Evolutionary conservation across 139 green algal species (phyloP), one percentile per base, ranked within the genome.

Genomic region (Dunaliella primolecta): DNA sequence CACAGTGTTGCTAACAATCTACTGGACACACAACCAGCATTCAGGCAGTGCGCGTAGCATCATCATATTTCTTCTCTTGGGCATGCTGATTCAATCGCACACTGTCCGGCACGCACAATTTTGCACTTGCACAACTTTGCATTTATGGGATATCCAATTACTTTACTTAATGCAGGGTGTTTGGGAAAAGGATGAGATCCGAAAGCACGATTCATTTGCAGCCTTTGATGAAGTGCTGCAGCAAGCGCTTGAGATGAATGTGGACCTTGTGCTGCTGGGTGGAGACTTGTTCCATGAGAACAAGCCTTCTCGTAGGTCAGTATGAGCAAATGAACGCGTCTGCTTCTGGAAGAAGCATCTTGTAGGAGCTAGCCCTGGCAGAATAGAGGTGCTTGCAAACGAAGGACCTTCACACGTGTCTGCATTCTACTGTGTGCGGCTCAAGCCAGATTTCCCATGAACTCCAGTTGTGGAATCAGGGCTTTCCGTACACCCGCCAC

Each of bases 281-380:
- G 97, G 97, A 0, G 97, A 99, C 89, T 89, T 99, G 1, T 99
- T 99, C 88, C 96, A 99, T 86, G 96, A 98, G 81, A 99, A 98
- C 92, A 98, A 98, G 89, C 96, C 97, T 30, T 94, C 89, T 1
- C 88, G 94, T 15, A 64, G 46, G 46, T 64, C 46, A 64, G 46
- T 64, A n/a, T n/a, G n/a, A n/a, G n/a, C n/a, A n/a, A n/a, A n/a
- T n/a, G n/a, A n/a, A n/a, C n/a, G n/a, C n/a, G n/a, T n/a, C n/a
- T n/a, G n/a, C n/a, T n/a, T n/a, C n/a, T n/a, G n/a, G n/a, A n/a
- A n/a, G n/a, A n/a, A n/a, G n/a, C n/a, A n/a, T n/a, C n/a, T n/a
- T n/a, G n/a, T n/a, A n/a, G n/a, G n/a, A n/a, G n/a, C n/a, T n/a
- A n/a, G n/a, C n/a, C n/a, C n/a, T n/a, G n/a, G n/a, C n/a, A n/a